A percentile compares a stretch with the other conserved stretches of the same genome.
phyloP scores from a whole-genome alignment of 306 rosid species.

The Prinsepia uniflora region DNA sequence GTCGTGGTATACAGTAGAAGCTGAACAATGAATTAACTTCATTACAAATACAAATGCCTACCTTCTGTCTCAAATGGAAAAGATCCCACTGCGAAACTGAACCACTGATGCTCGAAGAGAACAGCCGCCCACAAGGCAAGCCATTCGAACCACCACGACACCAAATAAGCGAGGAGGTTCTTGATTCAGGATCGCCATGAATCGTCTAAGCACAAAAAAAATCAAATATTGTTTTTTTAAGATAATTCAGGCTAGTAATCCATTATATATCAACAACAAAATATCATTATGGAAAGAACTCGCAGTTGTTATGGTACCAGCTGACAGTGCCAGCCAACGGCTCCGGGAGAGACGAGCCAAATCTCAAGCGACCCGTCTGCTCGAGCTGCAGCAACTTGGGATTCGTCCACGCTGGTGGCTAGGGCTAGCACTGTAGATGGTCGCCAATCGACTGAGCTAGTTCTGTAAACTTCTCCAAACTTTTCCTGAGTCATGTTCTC shows the following conservation, averaged over 20 bases:
- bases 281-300: neutral
- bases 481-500: conserved; percentile 20
- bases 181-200: conserved; percentile 60
- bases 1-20: neutral
- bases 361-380: conserved; percentile 85
- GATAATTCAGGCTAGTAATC: no score
- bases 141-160: conserved; percentile 52
- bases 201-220: conserved; percentile 46
- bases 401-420: conserved; percentile 76
- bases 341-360: conserved; percentile 97
- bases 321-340: conserved; percentile 97
- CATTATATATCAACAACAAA: no score
- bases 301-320: conserved; percentile 39
- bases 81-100: conserved; percentile 83
- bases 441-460: conserved; percentile 64
- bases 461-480: conserved; percentile 42
- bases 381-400: conserved; percentile 85
- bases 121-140: conserved; percentile 59
- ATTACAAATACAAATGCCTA: conserved; percentile 9
- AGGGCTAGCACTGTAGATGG: conserved; percentile 78
- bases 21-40: neutral
- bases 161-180: conserved; percentile 84
- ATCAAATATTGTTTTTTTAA: neutral
- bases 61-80: conserved; percentile 73
- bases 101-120: conserved; percentile 78